phyloP scores from a whole-genome alignment of 306 rosid species.

The Herpetospermum pedunculosum region DNA sequence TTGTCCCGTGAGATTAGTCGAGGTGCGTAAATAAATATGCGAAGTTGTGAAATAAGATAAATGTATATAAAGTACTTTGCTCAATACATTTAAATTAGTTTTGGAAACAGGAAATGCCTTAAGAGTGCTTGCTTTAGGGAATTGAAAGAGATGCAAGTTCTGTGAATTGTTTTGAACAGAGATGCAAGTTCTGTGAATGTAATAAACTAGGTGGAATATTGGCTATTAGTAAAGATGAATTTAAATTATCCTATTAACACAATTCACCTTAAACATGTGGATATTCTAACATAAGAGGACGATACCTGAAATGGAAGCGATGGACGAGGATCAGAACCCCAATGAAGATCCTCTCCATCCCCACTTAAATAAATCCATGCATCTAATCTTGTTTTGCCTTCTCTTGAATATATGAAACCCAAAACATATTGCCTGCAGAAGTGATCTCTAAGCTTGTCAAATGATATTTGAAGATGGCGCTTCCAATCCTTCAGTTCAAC shows the following conservation, averaged over 20 bases:
- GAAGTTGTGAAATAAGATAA: neutral
- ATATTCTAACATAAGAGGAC: conserved; percentile 12
- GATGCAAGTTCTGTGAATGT: neutral
- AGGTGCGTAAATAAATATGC: no score
- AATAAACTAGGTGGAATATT: neutral
- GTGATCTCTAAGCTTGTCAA: conserved; percentile 92
- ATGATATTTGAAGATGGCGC: conserved; percentile 83
- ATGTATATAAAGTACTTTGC: neutral
- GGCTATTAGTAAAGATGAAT: neutral
- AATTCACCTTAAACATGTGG: neutral
- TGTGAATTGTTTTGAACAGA: neutral
- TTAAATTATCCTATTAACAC: neutral
- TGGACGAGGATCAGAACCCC: conserved; percentile 64
- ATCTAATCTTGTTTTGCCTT: conserved; percentile 75
- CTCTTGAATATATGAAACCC: conserved; percentile 91
- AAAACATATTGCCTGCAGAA: conserved; percentile 84
- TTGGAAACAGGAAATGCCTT: neutral
- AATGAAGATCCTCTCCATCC: conserved; percentile 46
- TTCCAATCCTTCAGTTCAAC: conserved; percentile 85
- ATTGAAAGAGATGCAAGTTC: neutral
- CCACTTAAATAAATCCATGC: conserved; percentile 66
- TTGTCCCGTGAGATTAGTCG: no score
- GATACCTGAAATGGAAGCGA: conserved; percentile 97
- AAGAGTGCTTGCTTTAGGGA: neutral
- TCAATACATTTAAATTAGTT: neutral